Evolutionary conservation across 2,329 filamentous ascomycete species (phyloP).

Genomic region (Fusarium chuoi): DNA sequence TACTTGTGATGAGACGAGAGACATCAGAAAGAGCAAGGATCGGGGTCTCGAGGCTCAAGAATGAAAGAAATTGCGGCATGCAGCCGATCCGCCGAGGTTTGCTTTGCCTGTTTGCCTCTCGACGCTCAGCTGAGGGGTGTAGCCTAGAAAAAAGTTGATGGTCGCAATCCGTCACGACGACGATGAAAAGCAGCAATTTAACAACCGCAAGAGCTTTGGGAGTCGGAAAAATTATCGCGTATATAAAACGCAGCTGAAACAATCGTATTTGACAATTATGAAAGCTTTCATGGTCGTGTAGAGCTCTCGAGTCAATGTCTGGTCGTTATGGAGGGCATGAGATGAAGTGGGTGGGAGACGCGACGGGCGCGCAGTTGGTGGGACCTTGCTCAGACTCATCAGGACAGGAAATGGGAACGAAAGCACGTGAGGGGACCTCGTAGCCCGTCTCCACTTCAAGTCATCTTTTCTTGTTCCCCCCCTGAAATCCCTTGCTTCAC

Average conservation of each 20-base stretch:
- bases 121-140: slow-evolving; percentile 40
- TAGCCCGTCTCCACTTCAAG: slow-evolving; percentile 27
- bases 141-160: slow-evolving; percentile 32
- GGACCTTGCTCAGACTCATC: slow-evolving; percentile 43
- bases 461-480: slow-evolving; percentile 31
- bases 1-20: slow-evolving; percentile 35
- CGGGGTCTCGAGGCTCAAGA: slow-evolving; percentile 33
- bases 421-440: slow-evolving; percentile 54
- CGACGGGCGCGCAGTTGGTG: slow-evolving; percentile 55
- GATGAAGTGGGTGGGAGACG: slow-evolving; percentile 56
- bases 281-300: slow-evolving; percentile 45
- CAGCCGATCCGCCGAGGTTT: slow-evolving; percentile 42
- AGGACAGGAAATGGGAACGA: slow-evolving; percentile 57
- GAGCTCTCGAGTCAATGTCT: slow-evolving; percentile 8
- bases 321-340: slow-evolving; percentile 50
- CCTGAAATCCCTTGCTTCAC: slow-evolving; percentile 25
- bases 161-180: slow-evolving; percentile 17
- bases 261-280: slow-evolving; percentile 14
- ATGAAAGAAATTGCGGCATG: slow-evolving; percentile 44
- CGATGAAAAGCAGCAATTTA: slow-evolving; percentile 29
- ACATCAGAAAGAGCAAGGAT: slow-evolving; percentile 20
- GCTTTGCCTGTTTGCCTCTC: slow-evolving; percentile 39
- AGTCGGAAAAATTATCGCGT: slow-evolving; percentile 38
- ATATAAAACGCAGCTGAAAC: not conserved
- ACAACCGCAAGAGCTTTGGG: slow-evolving; percentile 28